phyloP scores from a whole-genome alignment of 352 stramenopile genomes.

The Phytophthora agathidicida region DNA sequence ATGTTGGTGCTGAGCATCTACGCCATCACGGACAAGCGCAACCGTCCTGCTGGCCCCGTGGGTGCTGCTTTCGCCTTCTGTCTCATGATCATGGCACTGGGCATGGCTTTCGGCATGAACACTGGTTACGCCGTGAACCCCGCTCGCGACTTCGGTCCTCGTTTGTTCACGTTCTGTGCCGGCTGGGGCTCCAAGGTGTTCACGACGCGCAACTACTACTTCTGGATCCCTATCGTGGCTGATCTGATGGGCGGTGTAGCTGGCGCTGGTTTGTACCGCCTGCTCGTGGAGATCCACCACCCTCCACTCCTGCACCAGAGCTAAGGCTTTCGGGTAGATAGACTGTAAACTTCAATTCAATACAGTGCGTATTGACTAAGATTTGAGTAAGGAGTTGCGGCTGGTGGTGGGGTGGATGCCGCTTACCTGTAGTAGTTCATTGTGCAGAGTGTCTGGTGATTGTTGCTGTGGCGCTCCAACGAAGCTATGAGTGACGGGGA shows the following conservation, averaged over 20 bases:
- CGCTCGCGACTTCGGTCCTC: slow-evolving; percentile 55
- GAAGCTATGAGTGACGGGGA: too few species aligned
- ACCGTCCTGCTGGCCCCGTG: slow-evolving; percentile 39
- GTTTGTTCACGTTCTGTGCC: slow-evolving; percentile 34
- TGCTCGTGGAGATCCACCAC: slow-evolving; percentile 49
- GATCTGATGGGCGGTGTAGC: slow-evolving; percentile 33
- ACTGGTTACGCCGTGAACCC: slow-evolving; percentile 61
- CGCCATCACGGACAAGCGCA: slow-evolving; percentile 51
- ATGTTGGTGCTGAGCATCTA: slow-evolving; percentile 56
- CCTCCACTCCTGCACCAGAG: slow-evolving; percentile 18
- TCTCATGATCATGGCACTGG: slow-evolving; percentile 54
- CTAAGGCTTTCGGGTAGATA: slow-evolving; percentile 17
- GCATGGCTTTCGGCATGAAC: slow-evolving; percentile 62
- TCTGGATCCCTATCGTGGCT: slow-evolving; percentile 28
- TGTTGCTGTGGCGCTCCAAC: too few species aligned
- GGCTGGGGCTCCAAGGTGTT: slow-evolving; percentile 55
- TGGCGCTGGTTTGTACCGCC: slow-evolving; percentile 24
- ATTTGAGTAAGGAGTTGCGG: too few species aligned
- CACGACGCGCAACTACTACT: slow-evolving; percentile 48
- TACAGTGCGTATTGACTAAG: neutral
- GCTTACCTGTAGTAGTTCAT: too few species aligned
- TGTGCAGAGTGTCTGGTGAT: too few species aligned
- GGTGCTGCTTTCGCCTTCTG: slow-evolving; percentile 36
- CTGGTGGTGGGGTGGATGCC: too few species aligned
- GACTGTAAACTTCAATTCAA: too few species aligned